These are phyloP conservation scores for Blastobotrys aristatus DNA, from an alignment of 1,139 yeast genomes.

Conservation along the genomic window DNA sequence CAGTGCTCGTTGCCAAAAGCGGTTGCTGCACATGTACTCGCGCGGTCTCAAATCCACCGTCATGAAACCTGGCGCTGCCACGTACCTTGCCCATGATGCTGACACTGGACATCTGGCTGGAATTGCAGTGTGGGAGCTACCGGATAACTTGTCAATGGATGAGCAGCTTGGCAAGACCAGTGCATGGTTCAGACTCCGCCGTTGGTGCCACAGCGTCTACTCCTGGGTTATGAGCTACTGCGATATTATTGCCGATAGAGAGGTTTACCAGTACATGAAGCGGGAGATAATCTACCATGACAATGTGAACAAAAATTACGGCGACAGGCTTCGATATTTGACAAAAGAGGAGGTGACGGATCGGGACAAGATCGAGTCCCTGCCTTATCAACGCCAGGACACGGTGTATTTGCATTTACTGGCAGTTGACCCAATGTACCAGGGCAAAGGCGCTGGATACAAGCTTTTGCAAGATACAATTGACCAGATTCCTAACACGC, in stretches of 20 bases:
- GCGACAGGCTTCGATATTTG: background rate
- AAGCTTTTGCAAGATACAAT: background rate
- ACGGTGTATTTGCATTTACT: background rate
- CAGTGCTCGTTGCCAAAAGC: background rate
- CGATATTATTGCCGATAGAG: background rate
- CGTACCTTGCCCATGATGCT: background rate
- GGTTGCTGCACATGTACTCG: background rate
- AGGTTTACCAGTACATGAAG: background rate
- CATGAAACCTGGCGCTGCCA: background rate
- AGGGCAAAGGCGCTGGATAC: background rate
- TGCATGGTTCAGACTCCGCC: background rate
- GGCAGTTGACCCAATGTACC: conserved; percentile 3
- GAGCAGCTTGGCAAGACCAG: background rate
- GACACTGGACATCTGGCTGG: background rate
- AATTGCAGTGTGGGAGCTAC: conserved; percentile 6
- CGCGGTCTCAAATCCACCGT: background rate
- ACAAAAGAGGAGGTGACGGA: background rate
- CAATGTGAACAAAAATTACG: background rate
- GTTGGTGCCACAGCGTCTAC: background rate
- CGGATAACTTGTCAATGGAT: background rate
- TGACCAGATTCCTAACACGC: background rate
- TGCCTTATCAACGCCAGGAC: background rate
- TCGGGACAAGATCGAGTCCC: background rate
- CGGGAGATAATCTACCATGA: background rate
- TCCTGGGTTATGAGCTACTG: background rate